A percentile compares a stretch with the other conserved stretches of the same genome.
Conservation (phyloP, 208 protist species). For the Leishmania tarentolae region DNA sequence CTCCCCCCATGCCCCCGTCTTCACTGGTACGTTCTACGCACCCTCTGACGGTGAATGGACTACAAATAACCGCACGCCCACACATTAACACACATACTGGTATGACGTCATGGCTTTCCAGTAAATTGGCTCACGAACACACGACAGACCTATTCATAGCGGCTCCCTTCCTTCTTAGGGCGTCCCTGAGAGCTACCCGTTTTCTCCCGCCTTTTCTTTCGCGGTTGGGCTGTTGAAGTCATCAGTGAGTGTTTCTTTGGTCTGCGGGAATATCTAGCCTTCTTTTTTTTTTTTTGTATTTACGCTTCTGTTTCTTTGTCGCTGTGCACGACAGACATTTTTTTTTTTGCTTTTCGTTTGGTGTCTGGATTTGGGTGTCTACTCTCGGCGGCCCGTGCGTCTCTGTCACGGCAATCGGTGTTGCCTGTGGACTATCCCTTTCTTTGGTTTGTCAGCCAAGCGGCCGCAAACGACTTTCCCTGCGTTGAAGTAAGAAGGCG, state of each 20-base stretch:
- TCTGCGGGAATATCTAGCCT: not conserved
- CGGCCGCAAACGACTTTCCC: not conserved
- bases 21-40: not conserved
- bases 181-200: not conserved
- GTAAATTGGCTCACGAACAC: not conserved
- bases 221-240: conserved; percentile 7
- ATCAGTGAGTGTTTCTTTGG: conserved; percentile 1
- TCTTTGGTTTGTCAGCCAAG: not conserved
- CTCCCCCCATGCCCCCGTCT: not conserved
- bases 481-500: not conserved
- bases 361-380: not conserved
- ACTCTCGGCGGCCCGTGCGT: not conserved
- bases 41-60: too few species aligned
- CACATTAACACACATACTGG: not conserved
- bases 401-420: not conserved
- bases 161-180: not conserved
- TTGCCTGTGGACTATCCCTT: not conserved
- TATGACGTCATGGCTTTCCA: not conserved
- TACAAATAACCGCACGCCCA: not conserved
- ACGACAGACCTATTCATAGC: not conserved
- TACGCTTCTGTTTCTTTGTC: not conserved
- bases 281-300: conserved; percentile 6
- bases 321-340: not conserved
- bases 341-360: not conserved
- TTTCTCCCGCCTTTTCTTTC: not conserved